phyloP scores from a whole-genome alignment of 164 flowering plant species.

The Piper longum region DNA sequence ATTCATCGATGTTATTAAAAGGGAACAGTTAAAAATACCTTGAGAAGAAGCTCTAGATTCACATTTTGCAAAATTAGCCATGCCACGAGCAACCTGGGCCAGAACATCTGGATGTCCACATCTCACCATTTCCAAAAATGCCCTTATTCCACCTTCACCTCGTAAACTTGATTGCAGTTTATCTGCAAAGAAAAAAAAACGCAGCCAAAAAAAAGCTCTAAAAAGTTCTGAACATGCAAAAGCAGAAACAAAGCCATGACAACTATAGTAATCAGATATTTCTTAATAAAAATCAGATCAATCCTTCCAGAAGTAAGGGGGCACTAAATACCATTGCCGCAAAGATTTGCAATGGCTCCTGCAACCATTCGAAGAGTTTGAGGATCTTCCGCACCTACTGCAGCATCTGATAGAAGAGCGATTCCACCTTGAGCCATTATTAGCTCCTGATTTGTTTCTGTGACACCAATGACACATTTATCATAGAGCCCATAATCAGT shows the following conservation, averaged over 20 bases:
- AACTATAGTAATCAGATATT: neutral
- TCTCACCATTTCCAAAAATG: conserved; percentile 86
- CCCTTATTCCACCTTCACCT: conserved; percentile 87
- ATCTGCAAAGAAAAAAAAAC: conserved; percentile 28
- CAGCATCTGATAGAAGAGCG: conserved; percentile 54
- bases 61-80: conserved; percentile 96
- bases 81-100: conserved; percentile 97
- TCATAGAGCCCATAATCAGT: neutral
- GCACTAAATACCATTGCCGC: conserved; percentile 73
- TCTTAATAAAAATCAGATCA: neutral
- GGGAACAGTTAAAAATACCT: conserved; percentile 25
- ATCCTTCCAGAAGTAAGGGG: neutral
- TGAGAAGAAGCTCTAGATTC: conserved; percentile 83
- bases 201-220: neutral
- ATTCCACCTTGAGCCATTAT: conserved; percentile 94
- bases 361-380: conserved; percentile 99
- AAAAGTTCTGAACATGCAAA: no score
- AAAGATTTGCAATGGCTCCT: conserved; percentile 94
- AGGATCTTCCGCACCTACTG: conserved; percentile 81
- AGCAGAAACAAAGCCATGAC: neutral
- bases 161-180: conserved; percentile 65
- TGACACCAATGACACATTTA: neutral
- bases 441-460: conserved; percentile 96
- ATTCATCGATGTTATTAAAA: neutral
- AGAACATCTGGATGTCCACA: conserved; percentile 89